Base-by-base conservation (phyloP, 176 grass and related monocot genomes). In the Microstegium vimineum region DNA sequence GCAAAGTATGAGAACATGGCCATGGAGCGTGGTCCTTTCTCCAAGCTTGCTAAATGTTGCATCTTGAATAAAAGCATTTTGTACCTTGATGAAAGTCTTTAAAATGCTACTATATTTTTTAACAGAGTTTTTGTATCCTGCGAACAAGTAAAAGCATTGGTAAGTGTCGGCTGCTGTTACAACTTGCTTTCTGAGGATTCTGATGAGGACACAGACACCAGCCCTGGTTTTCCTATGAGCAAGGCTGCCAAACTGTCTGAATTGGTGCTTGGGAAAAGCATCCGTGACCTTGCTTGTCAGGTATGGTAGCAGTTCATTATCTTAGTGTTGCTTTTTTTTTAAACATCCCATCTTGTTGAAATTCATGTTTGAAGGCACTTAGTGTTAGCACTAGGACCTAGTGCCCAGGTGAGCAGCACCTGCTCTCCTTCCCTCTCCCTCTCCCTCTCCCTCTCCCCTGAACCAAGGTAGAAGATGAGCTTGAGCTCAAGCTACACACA, bases 91-190 rank as follows among this genome's bases (percentile, higher is more conserved):
- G 31, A 43, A 62, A 83, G 83, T 66, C 35, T 54, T 47, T 84
- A 65, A 54, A 68, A 33, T 32, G 83, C 88, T 83, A 30, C 71
- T 67, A 88, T 83, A 85, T 86, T 69, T 26, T 69, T 73, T 64
- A 26, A 80, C 83, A 95, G 96, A 85, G 83, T 86, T 62, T 99
- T 99, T 88, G 65, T 90, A 30, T 84, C 84, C 22, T 99, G 89
- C 10, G 31, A 91, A 88, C 83, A 86, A 85, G 89, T 93, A 36
- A 93, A 90, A 84, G 89, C 90, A 74, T 43, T 92, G 61, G 83
- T 99, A 72, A 93, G 90, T 8, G 38, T 99, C 16, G 91, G 96
- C 15, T 99, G 93, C 80, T 94, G 96, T 82, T 95, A 95, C 83
- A 99, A 99, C 65, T 90, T 99, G 70, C 77, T 99, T 42, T 99